Evolutionary conservation across 495 filamentous ascomycete genomes (phyloP), one percentile per base, ranked within the genome.

Genomic region (Neurospora sp.): DNA sequence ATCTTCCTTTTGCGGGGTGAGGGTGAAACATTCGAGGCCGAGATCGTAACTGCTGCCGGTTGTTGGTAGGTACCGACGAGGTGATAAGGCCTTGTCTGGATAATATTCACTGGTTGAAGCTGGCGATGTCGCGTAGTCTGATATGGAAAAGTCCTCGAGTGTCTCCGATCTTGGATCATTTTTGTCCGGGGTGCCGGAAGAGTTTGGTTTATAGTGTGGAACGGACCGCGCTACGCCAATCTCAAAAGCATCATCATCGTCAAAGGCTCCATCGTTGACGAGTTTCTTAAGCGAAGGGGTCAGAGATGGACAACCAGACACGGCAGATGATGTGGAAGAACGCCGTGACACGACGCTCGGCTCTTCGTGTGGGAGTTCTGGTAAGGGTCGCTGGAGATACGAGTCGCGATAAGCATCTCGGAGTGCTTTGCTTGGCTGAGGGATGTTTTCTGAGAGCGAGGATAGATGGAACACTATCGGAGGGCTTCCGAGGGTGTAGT

Each of bases 211-310:
- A 3, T 42, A 36, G 2, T 6, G 36, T 5, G 69, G 39, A 75
- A 76, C 40, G 75, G 71, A n/a, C 43, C 77, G 73, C 21, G 83
- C 83, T n/a, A 77, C 77, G 69, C 79, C 75, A 2, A 84, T 59
- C 31, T 77, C 77, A 39, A 83, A 4, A 34, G 54, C 71, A 15
- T 82, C 78, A 11, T 82, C 82, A 1, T 77, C 75, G n/a, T 80
- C 77, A n/a, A 83, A 82, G 34, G 77, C 79, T n/a, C 78, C 82
- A 48, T 80, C 79, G 21, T 86, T 80, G 11, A 80, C 74, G 24
- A 84, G 81, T 48, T 79, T 74, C 45, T 73, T 77, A 31, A 86
- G 76, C n/a, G 84, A 85, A 4, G 83, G 79, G 6, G 84, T 84
- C 15, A 85, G 73, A 3, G 84, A 86, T 24, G 78, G 77, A 15